A percentile compares a stretch with the other conserved stretches of the same genome.
Conservation (phyloP, 140 eudicot species). For the Cichorium intybus region DNA sequence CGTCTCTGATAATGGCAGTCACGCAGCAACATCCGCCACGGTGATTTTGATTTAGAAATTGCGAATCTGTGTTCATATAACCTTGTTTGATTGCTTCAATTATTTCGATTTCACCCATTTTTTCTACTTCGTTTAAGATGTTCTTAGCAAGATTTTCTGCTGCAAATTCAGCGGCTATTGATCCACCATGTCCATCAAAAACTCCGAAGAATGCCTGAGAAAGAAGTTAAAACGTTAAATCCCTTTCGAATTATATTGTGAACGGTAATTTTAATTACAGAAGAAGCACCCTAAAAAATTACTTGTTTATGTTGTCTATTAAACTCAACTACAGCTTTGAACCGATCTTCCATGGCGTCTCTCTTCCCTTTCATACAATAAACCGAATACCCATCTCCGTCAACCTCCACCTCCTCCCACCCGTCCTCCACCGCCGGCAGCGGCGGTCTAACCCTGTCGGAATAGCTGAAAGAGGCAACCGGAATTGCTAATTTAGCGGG, state of each 20-base stretch:
- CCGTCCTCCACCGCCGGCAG: constrained; percentile 11
- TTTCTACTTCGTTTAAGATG: constrained; percentile 45
- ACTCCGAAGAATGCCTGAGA: constrained; percentile 82
- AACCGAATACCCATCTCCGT: constrained; percentile 79
- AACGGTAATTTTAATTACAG: neutral
- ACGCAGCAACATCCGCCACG: constrained; percentile 78
- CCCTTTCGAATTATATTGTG: neutral
- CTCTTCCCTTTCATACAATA: constrained; percentile 81
- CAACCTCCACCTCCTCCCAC: constrained; percentile 48
- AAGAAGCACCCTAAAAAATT: neutral
- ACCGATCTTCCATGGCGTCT: constrained; percentile 82
- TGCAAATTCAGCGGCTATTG: constrained; percentile 80
- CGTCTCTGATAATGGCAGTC: constrained; percentile 60
- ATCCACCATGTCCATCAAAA: constrained; percentile 95
- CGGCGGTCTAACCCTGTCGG: constrained; percentile 11
- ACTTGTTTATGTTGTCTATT: constrained; percentile 73
- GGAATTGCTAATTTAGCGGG: constrained; percentile 68
- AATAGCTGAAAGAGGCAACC: constrained; percentile 27
- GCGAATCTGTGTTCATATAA: constrained; percentile 68
- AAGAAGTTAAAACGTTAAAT: neutral
- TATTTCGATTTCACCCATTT: constrained; percentile 28
- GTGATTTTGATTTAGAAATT: constrained; percentile 49
- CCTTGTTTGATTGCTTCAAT: constrained; percentile 58
- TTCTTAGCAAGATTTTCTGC: constrained; percentile 60
- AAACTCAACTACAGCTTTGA: constrained; percentile 45